Evolutionary conservation across 306 rosid genomes (phyloP).

Genomic region (Ormosia emarginata): DNA sequence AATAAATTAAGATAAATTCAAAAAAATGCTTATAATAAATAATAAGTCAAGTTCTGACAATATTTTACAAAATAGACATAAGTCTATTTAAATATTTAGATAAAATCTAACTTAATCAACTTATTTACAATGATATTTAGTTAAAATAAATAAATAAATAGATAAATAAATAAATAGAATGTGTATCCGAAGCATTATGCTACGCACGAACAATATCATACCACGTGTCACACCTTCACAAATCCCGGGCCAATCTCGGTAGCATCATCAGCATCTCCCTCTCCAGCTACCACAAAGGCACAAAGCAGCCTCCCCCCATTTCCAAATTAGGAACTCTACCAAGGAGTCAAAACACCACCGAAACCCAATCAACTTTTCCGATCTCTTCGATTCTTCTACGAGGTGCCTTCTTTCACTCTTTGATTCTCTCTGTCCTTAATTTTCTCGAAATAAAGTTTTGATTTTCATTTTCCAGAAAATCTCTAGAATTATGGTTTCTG

Average conservation of each 20-base stretch:
- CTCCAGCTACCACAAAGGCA: neutral
- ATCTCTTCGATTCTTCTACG: neutral
- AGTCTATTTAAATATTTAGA: too few relatives aligned
- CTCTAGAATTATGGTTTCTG: neutral
- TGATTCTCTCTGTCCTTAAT: neutral
- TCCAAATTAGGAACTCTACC: neutral
- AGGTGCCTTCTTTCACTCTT: slow-evolving; percentile 10
- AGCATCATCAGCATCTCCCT: slow-evolving; percentile 13
- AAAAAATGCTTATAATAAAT: too few relatives aligned
- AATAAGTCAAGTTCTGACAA: too few relatives aligned
- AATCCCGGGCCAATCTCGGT: neutral
- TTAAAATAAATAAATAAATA: too few relatives aligned
- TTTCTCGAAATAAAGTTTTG: neutral
- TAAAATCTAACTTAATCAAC: too few relatives aligned
- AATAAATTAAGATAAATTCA: too few relatives aligned
- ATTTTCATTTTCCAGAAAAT: neutral
- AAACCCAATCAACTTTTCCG: neutral
- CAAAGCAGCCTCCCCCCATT: neutral
- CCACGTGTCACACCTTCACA: slow-evolving; percentile 1
- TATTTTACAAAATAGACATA: too few relatives aligned
- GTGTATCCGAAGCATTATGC: neutral
- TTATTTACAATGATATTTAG: too few relatives aligned
- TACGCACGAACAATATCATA: neutral
- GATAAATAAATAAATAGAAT: too few relatives aligned
- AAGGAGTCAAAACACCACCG: neutral